These are phyloP conservation scores for Purpureocillium takamizusanense DNA, from an alignment of 2,329 filamentous ascomycete genomes.

Conservation along the genomic window DNA sequence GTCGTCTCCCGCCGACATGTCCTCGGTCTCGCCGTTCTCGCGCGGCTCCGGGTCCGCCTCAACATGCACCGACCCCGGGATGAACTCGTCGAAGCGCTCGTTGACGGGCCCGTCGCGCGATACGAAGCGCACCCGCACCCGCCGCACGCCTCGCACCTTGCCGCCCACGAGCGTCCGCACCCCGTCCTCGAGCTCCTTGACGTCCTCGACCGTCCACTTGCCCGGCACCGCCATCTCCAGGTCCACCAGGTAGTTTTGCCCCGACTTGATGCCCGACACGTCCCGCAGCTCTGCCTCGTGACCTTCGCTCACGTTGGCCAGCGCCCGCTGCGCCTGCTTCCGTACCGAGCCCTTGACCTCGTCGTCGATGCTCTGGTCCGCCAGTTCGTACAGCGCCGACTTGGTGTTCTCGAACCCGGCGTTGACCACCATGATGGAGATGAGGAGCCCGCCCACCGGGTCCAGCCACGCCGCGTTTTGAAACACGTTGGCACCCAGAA, in stretches of 20 bases:
- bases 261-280: conserved; percentile 85
- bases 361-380: conserved; percentile 80
- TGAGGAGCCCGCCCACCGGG: conserved; percentile 84
- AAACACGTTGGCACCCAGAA: conserved; percentile 81
- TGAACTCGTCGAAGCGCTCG: conserved; percentile 70
- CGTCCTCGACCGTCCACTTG: conserved; percentile 65
- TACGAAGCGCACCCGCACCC: conserved; percentile 77
- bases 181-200: conserved; percentile 60
- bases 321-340: conserved; percentile 51
- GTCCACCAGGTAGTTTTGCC: conserved; percentile 92
- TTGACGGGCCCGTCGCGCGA: conserved; percentile 50
- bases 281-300: conserved; percentile 62
- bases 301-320: conserved; percentile 44
- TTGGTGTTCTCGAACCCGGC: conserved; percentile 83
- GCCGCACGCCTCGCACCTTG: conserved; percentile 75
- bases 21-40: conserved; percentile 20
- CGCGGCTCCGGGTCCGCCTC: conserved; percentile 47
- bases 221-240: conserved; percentile 75
- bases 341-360: conserved; percentile 69
- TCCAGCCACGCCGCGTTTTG: conserved; percentile 86
- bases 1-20: conserved; percentile 19
- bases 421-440: conserved; percentile 87
- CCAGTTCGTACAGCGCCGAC: conserved; percentile 74
- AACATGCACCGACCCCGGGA: conserved; percentile 50
- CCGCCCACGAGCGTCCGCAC: conserved; percentile 65